These are phyloP conservation scores for Schwanniomyces yamadae DNA, from an alignment of 805 yeast genomes.

Conservation along the genomic window DNA sequence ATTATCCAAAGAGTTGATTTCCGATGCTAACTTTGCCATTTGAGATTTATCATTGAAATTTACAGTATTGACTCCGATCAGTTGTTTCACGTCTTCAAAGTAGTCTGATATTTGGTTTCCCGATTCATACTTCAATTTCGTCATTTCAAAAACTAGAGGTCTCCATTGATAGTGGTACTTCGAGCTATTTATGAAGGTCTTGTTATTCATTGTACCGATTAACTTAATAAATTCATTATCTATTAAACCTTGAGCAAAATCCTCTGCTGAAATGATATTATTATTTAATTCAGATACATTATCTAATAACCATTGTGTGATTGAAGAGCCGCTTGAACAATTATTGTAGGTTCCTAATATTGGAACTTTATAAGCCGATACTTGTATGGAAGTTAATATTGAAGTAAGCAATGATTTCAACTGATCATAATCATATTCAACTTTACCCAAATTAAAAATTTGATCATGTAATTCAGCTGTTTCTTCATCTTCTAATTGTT, in stretches of 20 bases:
- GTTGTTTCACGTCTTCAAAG: slow-evolving; percentile 45
- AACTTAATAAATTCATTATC: slow-evolving; percentile 59
- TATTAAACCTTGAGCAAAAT: slow-evolving; percentile 70
- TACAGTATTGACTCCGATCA: slow-evolving; percentile 41
- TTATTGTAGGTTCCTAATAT: slow-evolving; percentile 66
- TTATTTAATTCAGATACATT: slow-evolving; percentile 42
- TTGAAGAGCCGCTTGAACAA: slow-evolving; percentile 59
- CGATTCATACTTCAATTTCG: slow-evolving; percentile 18
- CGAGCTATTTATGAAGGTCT: slow-evolving; percentile 68
- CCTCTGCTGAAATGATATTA: slow-evolving; percentile 60
- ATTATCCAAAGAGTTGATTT: slow-evolving; percentile 57
- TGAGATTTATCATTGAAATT: slow-evolving; percentile 52
- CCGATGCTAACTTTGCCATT: slow-evolving; percentile 51
- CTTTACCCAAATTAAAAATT: slow-evolving; percentile 32
- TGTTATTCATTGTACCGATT: slow-evolving; percentile 59
- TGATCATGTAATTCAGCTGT: slow-evolving; percentile 10
- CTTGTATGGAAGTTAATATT: slow-evolving; percentile 44
- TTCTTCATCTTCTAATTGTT: slow-evolving; percentile 26
- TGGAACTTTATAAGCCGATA: slow-evolving; percentile 57
- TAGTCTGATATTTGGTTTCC: slow-evolving; percentile 18
- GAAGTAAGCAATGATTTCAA: slow-evolving; percentile 36
- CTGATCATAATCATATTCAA: slow-evolving; percentile 25
- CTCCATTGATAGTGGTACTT: slow-evolving; percentile 82
- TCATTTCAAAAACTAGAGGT: slow-evolving; percentile 57
- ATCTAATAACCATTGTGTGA: slow-evolving; percentile 58